These are phyloP conservation scores for Crithidia expoeki DNA, from an alignment of 208 protist species.

Conservation along the genomic window DNA sequence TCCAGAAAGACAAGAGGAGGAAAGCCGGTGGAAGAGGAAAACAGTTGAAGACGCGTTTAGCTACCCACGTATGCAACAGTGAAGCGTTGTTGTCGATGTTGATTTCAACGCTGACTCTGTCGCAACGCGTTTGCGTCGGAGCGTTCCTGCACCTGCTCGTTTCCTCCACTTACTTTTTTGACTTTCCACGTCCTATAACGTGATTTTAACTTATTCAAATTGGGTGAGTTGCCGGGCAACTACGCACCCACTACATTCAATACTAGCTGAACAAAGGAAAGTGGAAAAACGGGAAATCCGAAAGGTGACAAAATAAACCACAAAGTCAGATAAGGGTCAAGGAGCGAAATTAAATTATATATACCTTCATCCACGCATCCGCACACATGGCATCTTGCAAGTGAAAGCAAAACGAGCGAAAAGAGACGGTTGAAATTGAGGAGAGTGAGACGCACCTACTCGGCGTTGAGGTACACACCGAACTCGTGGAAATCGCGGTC, in stretches of 20 bases:
- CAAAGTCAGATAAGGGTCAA: conserved; percentile 26
- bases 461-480: conserved; percentile 87
- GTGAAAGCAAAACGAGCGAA: neutral
- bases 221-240: conserved; percentile 17
- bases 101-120: too few species aligned
- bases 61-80: neutral
- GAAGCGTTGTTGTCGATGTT: too few species aligned
- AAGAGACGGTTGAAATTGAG: neutral
- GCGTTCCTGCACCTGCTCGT: neutral
- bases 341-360: conserved; percentile 17
- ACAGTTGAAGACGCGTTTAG: neutral
- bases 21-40: neutral
- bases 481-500: conserved; percentile 93
- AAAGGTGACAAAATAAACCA: conserved; percentile 13
- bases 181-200: conserved; percentile 13
- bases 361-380: neutral
- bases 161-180: neutral
- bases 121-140: too few species aligned
- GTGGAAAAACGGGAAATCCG: conserved; percentile 1
- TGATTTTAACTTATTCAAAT: neutral
- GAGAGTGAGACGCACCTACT: conserved; percentile 44
- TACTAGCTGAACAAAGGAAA: neutral
- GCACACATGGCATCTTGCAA: conserved; percentile 1
- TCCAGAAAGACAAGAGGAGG: neutral
- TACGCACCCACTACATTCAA: conserved; percentile 18